phyloP scores from a whole-genome alignment of 306 rosid species.

The Cucumis sativus region Cucumber_9930_V3 NC_026657.2:13094501-13095000 shows the following conservation, averaged over 20 bases:
- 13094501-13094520: no score
- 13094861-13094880: neutral
- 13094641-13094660: neutral
- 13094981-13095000: conserved; percentile 44
- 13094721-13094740: neutral
- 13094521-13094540: no score
- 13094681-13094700: neutral
- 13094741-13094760: neutral
- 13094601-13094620: neutral
- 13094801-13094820: neutral
- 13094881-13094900: neutral
- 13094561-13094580: no score
- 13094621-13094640: neutral
- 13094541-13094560: no score
- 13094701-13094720: neutral
- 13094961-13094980: conserved; percentile 9
- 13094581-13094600: no score
- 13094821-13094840: neutral
- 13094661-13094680: neutral
- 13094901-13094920: neutral
- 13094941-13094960: neutral
- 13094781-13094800: conserved; percentile 40
- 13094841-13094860: neutral
- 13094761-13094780: conserved; percentile 9
- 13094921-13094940: neutral